Conservation (phyloP, 495 filamentous ascomycete species). For the Haplographium delicatum region DNA sequence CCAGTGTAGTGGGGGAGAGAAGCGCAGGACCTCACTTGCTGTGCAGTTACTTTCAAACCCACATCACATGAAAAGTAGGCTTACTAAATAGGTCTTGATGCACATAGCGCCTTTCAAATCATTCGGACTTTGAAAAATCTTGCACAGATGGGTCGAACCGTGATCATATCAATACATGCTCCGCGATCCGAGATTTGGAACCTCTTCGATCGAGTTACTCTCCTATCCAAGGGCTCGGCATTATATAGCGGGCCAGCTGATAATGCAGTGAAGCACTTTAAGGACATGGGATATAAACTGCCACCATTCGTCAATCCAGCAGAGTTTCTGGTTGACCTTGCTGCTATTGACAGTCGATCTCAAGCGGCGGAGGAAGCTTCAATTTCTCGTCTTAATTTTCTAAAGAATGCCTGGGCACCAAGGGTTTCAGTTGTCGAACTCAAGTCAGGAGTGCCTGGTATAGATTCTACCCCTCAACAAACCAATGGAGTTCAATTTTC, state of each 20-base stretch:
- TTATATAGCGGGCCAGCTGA: neutral
- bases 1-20: neutral
- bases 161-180: neutral
- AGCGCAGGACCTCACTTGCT: neutral
- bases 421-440: neutral
- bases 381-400: neutral
- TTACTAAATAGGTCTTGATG: neutral
- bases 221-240: neutral
- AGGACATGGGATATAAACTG: neutral
- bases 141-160: neutral
- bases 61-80: neutral
- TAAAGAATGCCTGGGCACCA: neutral
- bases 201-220: neutral
- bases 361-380: neutral
- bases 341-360: neutral
- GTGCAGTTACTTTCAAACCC: neutral
- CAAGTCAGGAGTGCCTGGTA: neutral
- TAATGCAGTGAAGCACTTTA: neutral
- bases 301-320: neutral
- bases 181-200: neutral
- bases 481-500: neutral
- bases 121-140: neutral
- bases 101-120: neutral
- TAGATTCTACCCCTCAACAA: neutral
- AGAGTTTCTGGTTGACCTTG: slow-evolving; percentile 1